phyloP scores from a whole-genome alignment of 2,329 filamentous ascomycete genomes.

The Bipolaris bicolor region DNA sequence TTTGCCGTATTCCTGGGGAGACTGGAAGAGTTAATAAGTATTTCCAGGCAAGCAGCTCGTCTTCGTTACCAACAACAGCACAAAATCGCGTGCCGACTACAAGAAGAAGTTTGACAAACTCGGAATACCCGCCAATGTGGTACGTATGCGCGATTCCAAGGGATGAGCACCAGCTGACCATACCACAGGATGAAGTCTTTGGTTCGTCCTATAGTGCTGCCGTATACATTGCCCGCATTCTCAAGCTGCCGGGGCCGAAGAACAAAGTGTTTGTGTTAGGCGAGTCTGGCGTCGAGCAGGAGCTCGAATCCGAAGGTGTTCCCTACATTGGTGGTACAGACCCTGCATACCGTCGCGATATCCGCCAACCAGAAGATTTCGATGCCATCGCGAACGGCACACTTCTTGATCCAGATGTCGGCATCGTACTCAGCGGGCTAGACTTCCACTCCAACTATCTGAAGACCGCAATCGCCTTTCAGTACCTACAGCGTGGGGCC shows the following conservation, averaged over 20 bases:
- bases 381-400: constrained; percentile 72
- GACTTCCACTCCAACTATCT: constrained; percentile 97
- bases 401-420: constrained; percentile 85
- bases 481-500: constrained; percentile 83
- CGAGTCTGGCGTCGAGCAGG: constrained; percentile 88
- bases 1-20: neutral
- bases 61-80: constrained; percentile 99
- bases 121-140: constrained; percentile 76
- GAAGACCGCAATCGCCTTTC: constrained; percentile 82
- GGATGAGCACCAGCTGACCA: constrained; percentile 6
- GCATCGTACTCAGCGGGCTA: constrained; percentile 84
- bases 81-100: constrained; percentile 92
- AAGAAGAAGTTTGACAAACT: constrained; percentile 85
- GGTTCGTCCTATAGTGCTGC: constrained; percentile 93
- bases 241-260: constrained; percentile 76
- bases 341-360: constrained; percentile 74
- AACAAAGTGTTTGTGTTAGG: constrained; percentile 95
- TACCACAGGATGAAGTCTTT: constrained; percentile 81
- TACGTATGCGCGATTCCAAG: constrained; percentile 37
- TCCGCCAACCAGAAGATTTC: constrained; percentile 77
- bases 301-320: constrained; percentile 80
- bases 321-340: constrained; percentile 88
- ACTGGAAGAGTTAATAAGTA: neutral
- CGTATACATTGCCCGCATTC: constrained; percentile 93
- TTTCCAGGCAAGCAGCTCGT: constrained; percentile 81